phyloP scores from a whole-genome alignment of 345 rosid genomes.

The Bruguiera gymnorhiza region DNA sequence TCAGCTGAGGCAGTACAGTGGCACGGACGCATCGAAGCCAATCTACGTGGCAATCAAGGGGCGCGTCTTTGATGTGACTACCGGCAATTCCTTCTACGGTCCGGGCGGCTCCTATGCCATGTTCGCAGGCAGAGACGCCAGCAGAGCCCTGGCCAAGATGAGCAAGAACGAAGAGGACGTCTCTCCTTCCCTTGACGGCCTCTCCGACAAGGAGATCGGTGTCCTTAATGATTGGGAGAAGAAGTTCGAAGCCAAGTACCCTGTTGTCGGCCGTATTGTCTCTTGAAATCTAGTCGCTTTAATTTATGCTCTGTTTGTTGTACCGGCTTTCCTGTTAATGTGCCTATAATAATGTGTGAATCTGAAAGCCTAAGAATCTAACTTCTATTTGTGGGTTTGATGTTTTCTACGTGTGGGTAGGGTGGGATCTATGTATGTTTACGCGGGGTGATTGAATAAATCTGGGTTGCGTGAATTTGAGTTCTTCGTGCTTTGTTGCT shows the following conservation, averaged over 20 bases:
- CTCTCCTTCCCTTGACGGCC: conserved; percentile 50
- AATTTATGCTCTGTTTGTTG: neutral
- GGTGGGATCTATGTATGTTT: neutral
- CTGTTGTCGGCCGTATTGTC: conserved; percentile 69
- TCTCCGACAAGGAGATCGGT: conserved; percentile 69
- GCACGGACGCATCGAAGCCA: conserved; percentile 66
- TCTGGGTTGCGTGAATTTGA: conserved; percentile 4
- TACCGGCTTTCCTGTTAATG: too few species aligned
- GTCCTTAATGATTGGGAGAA: conserved; percentile 82
- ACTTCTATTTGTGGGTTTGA: too few species aligned
- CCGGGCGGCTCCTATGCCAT: conserved; percentile 63
- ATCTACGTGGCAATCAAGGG: conserved; percentile 86
- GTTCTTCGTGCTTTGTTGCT: neutral
- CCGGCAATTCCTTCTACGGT: conserved; percentile 78
- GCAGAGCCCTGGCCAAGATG: conserved; percentile 88
- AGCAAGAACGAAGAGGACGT: conserved; percentile 88
- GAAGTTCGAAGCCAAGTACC: conserved; percentile 85
- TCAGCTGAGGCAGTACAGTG: conserved; percentile 65
- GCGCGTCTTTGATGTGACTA: conserved; percentile 66
- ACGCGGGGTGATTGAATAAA: conserved; percentile 12
- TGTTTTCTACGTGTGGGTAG: neutral
- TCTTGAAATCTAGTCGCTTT: conserved; percentile 24
- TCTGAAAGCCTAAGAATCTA: too few species aligned
- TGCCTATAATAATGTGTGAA: too few species aligned
- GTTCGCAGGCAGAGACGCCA: conserved; percentile 84